Evolutionary conservation across 257 asterid species (phyloP).

Genomic region (Nicotiana tomentosiformis): DNA sequence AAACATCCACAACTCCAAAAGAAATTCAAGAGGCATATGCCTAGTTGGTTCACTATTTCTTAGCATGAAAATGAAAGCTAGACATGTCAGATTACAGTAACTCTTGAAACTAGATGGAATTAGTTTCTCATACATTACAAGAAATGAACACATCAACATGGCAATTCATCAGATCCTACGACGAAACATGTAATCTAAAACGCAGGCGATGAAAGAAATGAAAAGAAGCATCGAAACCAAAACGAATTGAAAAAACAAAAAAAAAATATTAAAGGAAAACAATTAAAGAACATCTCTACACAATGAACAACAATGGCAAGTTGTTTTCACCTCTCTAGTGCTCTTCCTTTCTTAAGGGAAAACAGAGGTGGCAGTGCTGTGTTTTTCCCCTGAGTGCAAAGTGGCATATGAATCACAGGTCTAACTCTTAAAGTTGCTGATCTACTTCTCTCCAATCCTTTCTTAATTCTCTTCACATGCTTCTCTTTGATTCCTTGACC

Average conservation of each 20-base stretch:
- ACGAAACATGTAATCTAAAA: slow-evolving; percentile 8
- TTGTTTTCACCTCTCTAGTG: slow-evolving; percentile 28
- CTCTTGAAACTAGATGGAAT: slow-evolving; percentile 4
- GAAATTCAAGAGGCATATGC: neutral
- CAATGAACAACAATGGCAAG: neutral
- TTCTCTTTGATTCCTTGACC: slow-evolving; percentile 30
- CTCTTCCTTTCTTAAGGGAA: slow-evolving; percentile 44
- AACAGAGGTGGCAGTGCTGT: slow-evolving; percentile 50
- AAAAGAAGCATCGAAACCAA: slow-evolving; percentile 16
- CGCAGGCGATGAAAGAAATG: neutral
- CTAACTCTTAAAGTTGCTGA: slow-evolving; percentile 49
- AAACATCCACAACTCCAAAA: neutral
- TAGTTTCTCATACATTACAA: neutral
- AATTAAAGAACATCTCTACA: slow-evolving; percentile 19
- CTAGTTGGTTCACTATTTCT: neutral
- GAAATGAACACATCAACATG: slow-evolving; percentile 1
- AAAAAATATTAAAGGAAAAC: neutral
- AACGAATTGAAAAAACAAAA: neutral
- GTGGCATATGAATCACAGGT: slow-evolving; percentile 70
- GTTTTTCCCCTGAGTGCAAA: slow-evolving; percentile 52
- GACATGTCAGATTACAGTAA: neutral
- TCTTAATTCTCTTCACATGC: slow-evolving; percentile 42
- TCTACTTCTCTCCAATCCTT: slow-evolving; percentile 65
- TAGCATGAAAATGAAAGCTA: neutral
- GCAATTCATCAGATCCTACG: neutral